Base-by-base conservation (phyloP, 2,329 filamentous ascomycete genomes). In the Metarhizium brunneum region DNA sequence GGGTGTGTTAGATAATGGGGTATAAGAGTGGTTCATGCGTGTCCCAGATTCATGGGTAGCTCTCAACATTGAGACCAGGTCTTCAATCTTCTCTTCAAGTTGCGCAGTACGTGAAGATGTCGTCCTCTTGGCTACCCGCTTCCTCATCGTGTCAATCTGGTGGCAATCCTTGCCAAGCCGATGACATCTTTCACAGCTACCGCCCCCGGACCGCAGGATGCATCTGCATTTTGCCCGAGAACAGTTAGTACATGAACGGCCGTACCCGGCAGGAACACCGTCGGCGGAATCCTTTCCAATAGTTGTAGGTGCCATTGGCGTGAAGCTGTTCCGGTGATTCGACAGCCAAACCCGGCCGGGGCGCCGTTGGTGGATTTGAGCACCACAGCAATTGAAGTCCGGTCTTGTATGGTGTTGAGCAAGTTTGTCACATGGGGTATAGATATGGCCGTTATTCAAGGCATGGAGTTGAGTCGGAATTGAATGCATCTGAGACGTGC, bases 41-140 rank as follows among this genome's bases (percentile, higher is more conserved):
- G 25, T 18, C 43, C 42, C 32, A 38, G 56, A 50, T 54, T 56
- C 58, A 48, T 69, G 64, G 50, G 68, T 64, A 36, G 65, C 68
- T 54, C 68, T 68, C 10, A 79, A 62, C n/a, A 79, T 71, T 2
- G 72, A 71, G 18, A 78, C 73, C 3, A 80, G 65, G 55, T 76
- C 72, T 49, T 78, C 74, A 7, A 79, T 67, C 65, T 77, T 79
- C 61, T 77, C 74, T 64, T 79, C 77, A 6, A 79, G 68, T 57
- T 76, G 73, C 7, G 74, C 73, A 4, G 74, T 72, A 20, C 73
- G 69, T 32, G 69, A 71, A 10, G 67, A 61, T 40, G 67, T 56
- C 53, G 68, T 61, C 58, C 68, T 64, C 61, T 69, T 68, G 57
- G 65, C 52, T 56, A 68, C 64, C 10, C 73, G 69, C 57, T 70